phyloP scores from a whole-genome alignment of 495 filamentous ascomycete species.

The Parathielavia hyrcaniae region DNA sequence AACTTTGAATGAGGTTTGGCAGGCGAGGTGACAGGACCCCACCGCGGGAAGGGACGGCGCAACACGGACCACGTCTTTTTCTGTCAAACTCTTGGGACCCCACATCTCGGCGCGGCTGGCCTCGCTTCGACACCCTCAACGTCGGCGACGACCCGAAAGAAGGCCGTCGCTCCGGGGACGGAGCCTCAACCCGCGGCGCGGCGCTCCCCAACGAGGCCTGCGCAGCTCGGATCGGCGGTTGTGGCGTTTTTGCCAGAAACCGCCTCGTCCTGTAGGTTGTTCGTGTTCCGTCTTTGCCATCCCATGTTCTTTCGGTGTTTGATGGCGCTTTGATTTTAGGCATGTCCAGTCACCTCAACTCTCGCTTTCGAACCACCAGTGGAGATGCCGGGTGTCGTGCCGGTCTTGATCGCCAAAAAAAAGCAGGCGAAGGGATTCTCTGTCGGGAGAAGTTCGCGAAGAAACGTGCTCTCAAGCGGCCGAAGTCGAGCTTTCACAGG shows the following conservation, averaged over 20 bases:
- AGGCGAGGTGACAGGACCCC: neutral
- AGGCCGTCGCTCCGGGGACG: constrained; percentile 7
- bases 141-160: constrained; percentile 1
- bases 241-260: neutral
- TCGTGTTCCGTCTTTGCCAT: neutral
- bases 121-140: neutral
- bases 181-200: neutral
- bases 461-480: neutral
- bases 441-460: neutral
- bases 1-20: too few relatives aligned
- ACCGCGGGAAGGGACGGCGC: neutral
- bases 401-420: neutral
- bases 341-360: too few relatives aligned
- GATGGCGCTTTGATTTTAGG: too few relatives aligned
- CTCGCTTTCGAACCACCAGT: neutral
- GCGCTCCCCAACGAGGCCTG: neutral
- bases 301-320: too few relatives aligned
- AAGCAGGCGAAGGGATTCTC: neutral
- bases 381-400: neutral
- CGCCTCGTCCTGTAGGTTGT: neutral
- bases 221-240: neutral
- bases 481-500: neutral
- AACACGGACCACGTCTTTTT: neutral
- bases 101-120: neutral
- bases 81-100: neutral